phyloP scores from a whole-genome alignment of 805 yeast genomes.

The Candida qinlingensis region DNA sequence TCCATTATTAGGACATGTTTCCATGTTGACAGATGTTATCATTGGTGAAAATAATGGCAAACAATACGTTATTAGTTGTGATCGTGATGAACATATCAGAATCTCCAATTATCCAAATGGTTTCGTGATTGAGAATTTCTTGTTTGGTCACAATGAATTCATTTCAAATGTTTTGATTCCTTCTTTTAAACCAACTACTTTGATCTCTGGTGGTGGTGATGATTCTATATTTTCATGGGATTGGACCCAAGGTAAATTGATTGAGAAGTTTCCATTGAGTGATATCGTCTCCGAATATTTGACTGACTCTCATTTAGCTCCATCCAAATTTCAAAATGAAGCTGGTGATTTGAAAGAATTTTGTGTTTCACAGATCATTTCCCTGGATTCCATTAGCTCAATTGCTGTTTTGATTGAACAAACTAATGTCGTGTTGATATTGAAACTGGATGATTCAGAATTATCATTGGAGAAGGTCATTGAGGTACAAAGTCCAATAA shows the following conservation, averaged over 20 bases:
- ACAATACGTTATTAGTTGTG: conserved; percentile 65
- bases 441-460: conserved; percentile 23
- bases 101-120: conserved; percentile 75
- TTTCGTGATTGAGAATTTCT: conserved; percentile 71
- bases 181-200: conserved; percentile 39
- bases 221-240: conserved; percentile 69
- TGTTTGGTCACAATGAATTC: conserved; percentile 84
- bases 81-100: conserved; percentile 94
- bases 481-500: conserved; percentile 27
- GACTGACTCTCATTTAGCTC: conserved; percentile 55
- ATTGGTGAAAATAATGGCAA: conserved; percentile 40
- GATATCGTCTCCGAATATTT: conserved; percentile 38
- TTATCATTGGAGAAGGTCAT: conserved; percentile 23
- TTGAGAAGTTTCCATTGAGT: conserved; percentile 46
- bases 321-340: conserved; percentile 58
- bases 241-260: conserved; percentile 49
- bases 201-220: conserved; percentile 93
- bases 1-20: conserved; percentile 92
- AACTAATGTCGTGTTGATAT: conserved; percentile 36
- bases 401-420: conserved; percentile 48
- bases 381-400: conserved; percentile 28
- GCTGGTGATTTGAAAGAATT: conserved; percentile 42
- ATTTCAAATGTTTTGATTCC: conserved; percentile 63
- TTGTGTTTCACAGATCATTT: conserved; percentile 41
- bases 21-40: conserved; percentile 82